Base-by-base conservation (phyloP, 2,329 filamentous ascomycete genomes). In the Ophiostoma sp. region DNA sequence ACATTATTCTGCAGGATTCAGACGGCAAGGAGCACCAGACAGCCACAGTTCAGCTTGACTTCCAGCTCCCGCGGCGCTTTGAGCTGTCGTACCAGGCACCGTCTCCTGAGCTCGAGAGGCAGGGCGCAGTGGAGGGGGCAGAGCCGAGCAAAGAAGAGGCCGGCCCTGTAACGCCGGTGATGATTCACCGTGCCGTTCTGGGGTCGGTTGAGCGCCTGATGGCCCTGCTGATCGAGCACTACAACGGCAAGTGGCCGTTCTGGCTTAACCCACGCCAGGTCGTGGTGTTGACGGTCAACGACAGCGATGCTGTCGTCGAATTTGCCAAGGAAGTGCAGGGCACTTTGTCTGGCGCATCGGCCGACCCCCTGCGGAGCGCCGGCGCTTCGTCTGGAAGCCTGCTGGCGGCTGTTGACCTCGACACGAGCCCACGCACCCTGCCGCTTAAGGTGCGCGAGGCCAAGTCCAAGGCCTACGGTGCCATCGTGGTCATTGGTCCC, bases 1-100 rank as follows among this genome's bases (percentile, higher is more conserved):
- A 96, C 75, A 90, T 96, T 62, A 87, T 96, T 52, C 78, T 96
- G 63, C 86, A 85, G 70, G 92, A 96, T 75, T 88, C 89, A 0
- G 85, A 91, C 74, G 91, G 91, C 7, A 96, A 94, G 75, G 90
- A 93, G 74, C 92, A 96, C 75, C 92, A 96, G 76, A 91, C 93
- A 2, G 93, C 92, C 3, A 96, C 92, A 0, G 89, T 96, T 66
- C 92, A 96, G 79, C 85, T 96, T 41, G 92, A 96, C 76, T 96
- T 96, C 76, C 93, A 96, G 77, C 82, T 96, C 1, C 92, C 92
- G 0, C 90, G 91, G 75, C 86, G 92, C 12, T 96, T 96, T 75
- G 86, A 86, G 63, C 80, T 96, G 47, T 84, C 88, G 74, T 96
- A 96, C 74, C 82, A 86, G 74, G 87, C 88, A 0, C 88, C 89